These are phyloP conservation scores for Alternaria atra DNA, from an alignment of 2,329 filamentous ascomycete genomes.

Conservation along the genomic window DNA sequence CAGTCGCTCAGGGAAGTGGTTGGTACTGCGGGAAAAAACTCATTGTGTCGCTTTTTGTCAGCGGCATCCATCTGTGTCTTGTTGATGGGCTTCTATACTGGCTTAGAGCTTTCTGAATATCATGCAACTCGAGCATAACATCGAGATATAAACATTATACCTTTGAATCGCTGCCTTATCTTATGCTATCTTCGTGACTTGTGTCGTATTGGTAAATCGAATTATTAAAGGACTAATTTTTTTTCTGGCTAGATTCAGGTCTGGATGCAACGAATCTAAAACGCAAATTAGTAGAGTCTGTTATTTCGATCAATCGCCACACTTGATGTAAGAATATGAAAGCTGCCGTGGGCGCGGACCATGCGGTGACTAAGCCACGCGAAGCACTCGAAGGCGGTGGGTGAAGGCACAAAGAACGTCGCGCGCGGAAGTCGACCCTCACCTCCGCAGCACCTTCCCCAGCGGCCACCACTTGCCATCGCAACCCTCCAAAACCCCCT, in stretches of 20 bases:
- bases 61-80: conserved; percentile 1
- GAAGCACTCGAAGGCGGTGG: conserved; percentile 26
- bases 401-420: conserved; percentile 28
- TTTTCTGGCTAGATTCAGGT: not conserved
- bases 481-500: not conserved
- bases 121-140: conserved; percentile 13
- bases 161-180: not conserved
- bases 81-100: conserved; percentile 1
- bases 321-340: not conserved
- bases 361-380: conserved; percentile 5
- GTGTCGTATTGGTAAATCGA: not conserved
- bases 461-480: conserved; percentile 1
- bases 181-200: not conserved
- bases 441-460: conserved; percentile 18
- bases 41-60: conserved; percentile 8
- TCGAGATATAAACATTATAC: conserved; percentile 5
- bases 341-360: not conserved
- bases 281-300: not conserved
- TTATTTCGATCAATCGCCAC: not conserved
- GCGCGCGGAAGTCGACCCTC: conserved; percentile 15
- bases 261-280: not conserved
- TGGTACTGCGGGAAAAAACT: not conserved
- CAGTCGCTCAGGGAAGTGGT: conserved; percentile 1
- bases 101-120: conserved; percentile 22
- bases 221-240: not conserved